These are phyloP conservation scores for Debaryomycetaceae sp. DNA, from an alignment of 1,139 yeast genomes.

Conservation along the genomic window DNA sequence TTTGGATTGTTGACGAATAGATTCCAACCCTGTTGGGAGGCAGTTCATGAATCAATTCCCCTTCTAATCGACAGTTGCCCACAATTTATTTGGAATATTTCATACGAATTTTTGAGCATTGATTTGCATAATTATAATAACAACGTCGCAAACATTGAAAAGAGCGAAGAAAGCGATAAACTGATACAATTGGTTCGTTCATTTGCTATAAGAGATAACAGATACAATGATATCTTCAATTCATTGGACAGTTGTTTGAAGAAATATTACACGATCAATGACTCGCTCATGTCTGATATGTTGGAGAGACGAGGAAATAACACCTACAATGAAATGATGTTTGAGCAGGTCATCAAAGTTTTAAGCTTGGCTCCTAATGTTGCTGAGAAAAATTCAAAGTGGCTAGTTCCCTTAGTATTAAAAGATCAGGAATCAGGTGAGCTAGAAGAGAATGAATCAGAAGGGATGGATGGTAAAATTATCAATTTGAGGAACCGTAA, in stretches of 20 bases:
- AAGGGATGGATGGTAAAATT: slow-evolving; percentile 10
- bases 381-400: slow-evolving; percentile 60
- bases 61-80: slow-evolving; percentile 42
- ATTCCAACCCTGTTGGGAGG: slow-evolving; percentile 86
- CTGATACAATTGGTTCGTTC: neutral
- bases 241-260: slow-evolving; percentile 18
- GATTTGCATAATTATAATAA: slow-evolving; percentile 17
- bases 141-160: neutral
- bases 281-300: slow-evolving; percentile 34
- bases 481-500: slow-evolving; percentile 68
- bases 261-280: slow-evolving; percentile 18
- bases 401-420: slow-evolving; percentile 56
- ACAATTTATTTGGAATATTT: slow-evolving; percentile 54
- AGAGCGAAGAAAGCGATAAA: neutral
- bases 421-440: slow-evolving; percentile 15
- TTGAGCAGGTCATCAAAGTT: slow-evolving; percentile 48
- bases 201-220: slow-evolving; percentile 22
- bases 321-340: slow-evolving; percentile 34
- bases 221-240: slow-evolving; percentile 25
- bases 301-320: slow-evolving; percentile 30
- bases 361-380: slow-evolving; percentile 55
- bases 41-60: slow-evolving; percentile 61
- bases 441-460: slow-evolving; percentile 15
- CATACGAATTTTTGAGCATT: slow-evolving; percentile 36
- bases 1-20: slow-evolving; percentile 73